Base-by-base conservation (phyloP, 306 rosid genomes). In the Hippophae tibetana region DNA sequence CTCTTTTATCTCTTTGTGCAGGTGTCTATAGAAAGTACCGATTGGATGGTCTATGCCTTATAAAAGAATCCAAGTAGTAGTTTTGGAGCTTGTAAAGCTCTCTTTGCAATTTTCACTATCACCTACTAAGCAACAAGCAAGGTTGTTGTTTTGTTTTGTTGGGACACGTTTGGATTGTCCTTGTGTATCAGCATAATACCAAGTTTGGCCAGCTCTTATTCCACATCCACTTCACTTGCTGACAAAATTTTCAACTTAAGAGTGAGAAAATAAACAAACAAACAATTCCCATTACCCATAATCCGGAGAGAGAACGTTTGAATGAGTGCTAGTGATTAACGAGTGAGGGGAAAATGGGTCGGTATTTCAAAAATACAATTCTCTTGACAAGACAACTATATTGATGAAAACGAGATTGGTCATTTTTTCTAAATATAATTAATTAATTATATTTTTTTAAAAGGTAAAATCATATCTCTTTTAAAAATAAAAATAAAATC, bases 191-290 rank as follows among this genome's bases (percentile, higher is more conserved):
- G 62, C 48, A 62, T 70, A 7, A 42, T 26, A 54, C 78, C 77
- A 60, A 67, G 11, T 65, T 43, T 56, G 71, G 74, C 74, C 84
- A 69, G 74, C 77, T 72, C 81, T 81, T 74, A 74, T 81, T 77
- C 80, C 67, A 31, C 72, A 54, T 81, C 80, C 78, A 68, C 58
- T 74, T 43, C 69, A 67, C 67, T 10, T 51, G 18, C 44, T 57
- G 80, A 58, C 82, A 65, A 74, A 57, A 42, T 31, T 31, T 12
- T 31, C 60, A 60, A 52, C 25, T 62, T 64, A 62, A 55, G 52
- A 49, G 64, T 52, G 69, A 60, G 38, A 31, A 31, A 31, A 31
- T 1, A 72, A 48, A 57, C 59, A 57, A 67, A 66, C 54, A 58
- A 62, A 66, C 64, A 43, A 57, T 52, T 62, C 52, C 56, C 57